Evolutionary conservation across 345 rosid genomes (phyloP), one percentile per base, ranked within the genome.

Genomic region (Cardamine resedifolia): DNA sequence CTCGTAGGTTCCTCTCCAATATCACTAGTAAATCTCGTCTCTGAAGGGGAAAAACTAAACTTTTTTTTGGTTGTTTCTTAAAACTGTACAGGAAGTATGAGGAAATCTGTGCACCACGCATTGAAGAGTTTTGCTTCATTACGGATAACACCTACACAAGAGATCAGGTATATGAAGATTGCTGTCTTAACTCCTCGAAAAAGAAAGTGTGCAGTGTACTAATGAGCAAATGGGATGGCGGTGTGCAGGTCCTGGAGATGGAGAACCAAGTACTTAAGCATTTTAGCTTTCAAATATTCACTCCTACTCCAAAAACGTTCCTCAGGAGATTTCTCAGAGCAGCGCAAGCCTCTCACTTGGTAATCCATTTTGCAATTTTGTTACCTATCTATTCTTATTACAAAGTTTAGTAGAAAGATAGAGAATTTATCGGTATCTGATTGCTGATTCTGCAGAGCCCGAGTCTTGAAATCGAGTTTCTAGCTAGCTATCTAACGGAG

Each of bases 121-220:
- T 89, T 41, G 98, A 94, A 64, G 97, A 94, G 50, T 87, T 94
- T 71, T 94, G 98, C 87, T 91, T 89, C 75, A 94, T 94, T 63
- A 94, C 97, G 0, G 97, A 94, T 82, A 89, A 86, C 87, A 91
- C 96, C 60, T 94, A 88, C 80, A 64, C 87, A 39, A 86, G 79
- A 75, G 87, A 80, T 43, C 94, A 90, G 96, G 98, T 90, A 70
- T 44, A 39, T 6, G 4, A 67, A 71, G 55, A 43, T 41, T 76
- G 64, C 51, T 58, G 19, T 49, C 30, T 70, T 39, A 50, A 57
- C 14, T 43, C 24, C 72, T 69, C 5, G 28, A 21, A 38, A 38
- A 26, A 36, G 52, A 19, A 53, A 63, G 44, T 60, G 15, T 68
- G 28, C 28, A 63, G 16, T 45, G 70, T 52, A 51, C 57, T 36